Base-by-base conservation (phyloP, 306 rosid genomes). In the Calophaca sinica region DNA sequence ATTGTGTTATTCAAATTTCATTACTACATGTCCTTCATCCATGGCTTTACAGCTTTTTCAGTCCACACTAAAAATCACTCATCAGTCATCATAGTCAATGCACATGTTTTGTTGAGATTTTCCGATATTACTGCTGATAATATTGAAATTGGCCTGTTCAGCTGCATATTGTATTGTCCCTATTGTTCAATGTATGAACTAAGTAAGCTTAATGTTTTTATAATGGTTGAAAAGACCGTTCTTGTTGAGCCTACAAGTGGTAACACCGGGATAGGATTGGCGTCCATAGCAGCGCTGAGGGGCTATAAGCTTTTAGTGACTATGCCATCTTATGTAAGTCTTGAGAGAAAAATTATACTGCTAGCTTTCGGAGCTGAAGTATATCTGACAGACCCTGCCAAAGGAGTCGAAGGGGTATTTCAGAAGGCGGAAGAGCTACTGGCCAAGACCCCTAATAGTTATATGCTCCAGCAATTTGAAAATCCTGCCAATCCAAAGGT, bases 251-350 rank as follows among this genome's bases (percentile, higher is more conserved):
- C 78, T 4, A 94, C 98, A 7, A 72, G 93, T 62, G 97, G 97
- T 35, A 94, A 91, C 76, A 94, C 96, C 0, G 98, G 98, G 71
- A 90, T 94, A 78, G 96, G 89, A 15, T 74, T 94, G 85, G 96
- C 97, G 38, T 87, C 73, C 76, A 52, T 94, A 62, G 96, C 89
- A 77, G 98, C 91, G 39, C 42, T 79, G 74, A 89, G 79, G 78
- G 96, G 94, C 54, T 91, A 94, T 77, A 94, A 84, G 72, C 75
- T 91, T 61, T 31, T 82, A 60, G 82, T 88, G 48, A 5, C 65
- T 76, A 89, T 91, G 93, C 94, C 91, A 36, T 57, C 97, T 72
- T 78, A 71, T 13, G 62, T 44, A 45, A 91, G 94, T 50, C 41
- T 88, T 41, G 97, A 91, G 83, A 91, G 91, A 84, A 89, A 80